Percentiles rank a stretch among this genome's conserved stretches.
phyloP scores from a whole-genome alignment of 2,329 filamentous ascomycete species.

The Emergomyces orientalis region DNA sequence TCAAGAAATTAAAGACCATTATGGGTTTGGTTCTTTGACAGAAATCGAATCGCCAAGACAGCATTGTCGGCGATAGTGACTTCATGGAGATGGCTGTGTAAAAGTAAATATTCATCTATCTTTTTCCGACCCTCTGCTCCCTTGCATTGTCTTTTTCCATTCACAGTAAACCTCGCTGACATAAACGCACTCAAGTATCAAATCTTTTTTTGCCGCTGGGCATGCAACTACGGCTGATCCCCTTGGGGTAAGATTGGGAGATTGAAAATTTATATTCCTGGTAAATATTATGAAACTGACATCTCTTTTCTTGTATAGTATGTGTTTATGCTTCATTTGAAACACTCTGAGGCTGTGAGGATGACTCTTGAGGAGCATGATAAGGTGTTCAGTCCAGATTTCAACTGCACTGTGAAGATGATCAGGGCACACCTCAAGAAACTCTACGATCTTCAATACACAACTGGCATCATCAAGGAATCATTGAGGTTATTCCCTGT shows the following conservation, averaged over 20 bases:
- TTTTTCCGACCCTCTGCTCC: too few relatives aligned
- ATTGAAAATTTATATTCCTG: not conserved
- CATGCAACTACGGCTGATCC: constrained; percentile 23
- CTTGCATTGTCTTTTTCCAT: too few relatives aligned
- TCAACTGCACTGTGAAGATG: constrained; percentile 25
- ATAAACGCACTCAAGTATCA: constrained; percentile 19
- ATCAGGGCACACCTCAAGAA: constrained; percentile 31
- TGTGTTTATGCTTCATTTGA: constrained; percentile 18
- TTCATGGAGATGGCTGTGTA: constrained; percentile 8
- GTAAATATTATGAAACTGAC: not conserved
- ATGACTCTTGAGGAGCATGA: constrained; percentile 44
- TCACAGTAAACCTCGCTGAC: not conserved
- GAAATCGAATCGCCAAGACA: not conserved
- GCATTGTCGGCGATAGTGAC: not conserved
- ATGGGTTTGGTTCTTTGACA: constrained; percentile 6
- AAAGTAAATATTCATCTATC: not conserved
- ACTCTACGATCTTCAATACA: constrained; percentile 44
- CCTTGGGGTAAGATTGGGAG: constrained; percentile 12
- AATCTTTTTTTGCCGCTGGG: constrained; percentile 32
- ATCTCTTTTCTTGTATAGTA: not conserved
- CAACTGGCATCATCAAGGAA: constrained; percentile 47
- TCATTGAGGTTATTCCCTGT: constrained; percentile 45
- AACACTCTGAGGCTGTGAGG: constrained; percentile 25
- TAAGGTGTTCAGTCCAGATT: constrained; percentile 41
- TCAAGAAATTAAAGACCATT: constrained; percentile 4